Base-by-base conservation (phyloP, 768 basidiomycete genomes). In the Punctularia strigosozonata region DNA sequence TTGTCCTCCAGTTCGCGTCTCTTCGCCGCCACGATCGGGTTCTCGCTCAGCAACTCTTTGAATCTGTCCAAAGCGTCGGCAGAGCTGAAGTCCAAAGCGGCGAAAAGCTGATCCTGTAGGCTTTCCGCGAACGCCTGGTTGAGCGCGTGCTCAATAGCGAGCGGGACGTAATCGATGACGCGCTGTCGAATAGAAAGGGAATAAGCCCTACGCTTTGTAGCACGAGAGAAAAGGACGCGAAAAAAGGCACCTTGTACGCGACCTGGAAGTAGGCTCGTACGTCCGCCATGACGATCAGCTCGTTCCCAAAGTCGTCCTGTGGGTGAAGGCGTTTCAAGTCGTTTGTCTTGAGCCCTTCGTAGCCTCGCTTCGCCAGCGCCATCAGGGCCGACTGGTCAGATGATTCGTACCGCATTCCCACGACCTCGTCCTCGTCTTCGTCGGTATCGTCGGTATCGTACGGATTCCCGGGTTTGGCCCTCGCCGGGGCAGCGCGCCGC, bases 221-320 rank as follows among this genome's bases (percentile, higher is more conserved):
- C n/a, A 10, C n/a, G 17, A 21, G 31, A 15, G n/a, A 26, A 25
- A 28, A 2, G 21, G 19, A 13, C 6, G n/a, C 14, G 5, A 17
- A 3, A 17, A 14, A 32, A 40, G 55, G n/a, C 40, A 72, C 75
- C 61, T 71, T 69, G 56, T 62, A 67, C 5, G 74, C 65, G 1
- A 77, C 62, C 26, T 71, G 64, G 49, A 69, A 76, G 43, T 73
- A 79, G 4, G 71, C 75, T 0, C 65, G 63, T 0, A 75, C 69
- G 14, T 68, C 65, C 0, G 74, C 69, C 68, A 74, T 73, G 6
- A 77, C 62, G 2, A 49, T 43, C 12, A 77, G 40, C 36, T 73
- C 77, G 8, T 68, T 62, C 28, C 60, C 55, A 42, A 53, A 65
- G 13, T 40, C 28, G 15, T 13, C 14, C 24, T 14, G n/a, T n/a